Base-by-base conservation (phyloP, 2,329 filamentous ascomycete genomes). In the Fusarium redolens region DNA sequence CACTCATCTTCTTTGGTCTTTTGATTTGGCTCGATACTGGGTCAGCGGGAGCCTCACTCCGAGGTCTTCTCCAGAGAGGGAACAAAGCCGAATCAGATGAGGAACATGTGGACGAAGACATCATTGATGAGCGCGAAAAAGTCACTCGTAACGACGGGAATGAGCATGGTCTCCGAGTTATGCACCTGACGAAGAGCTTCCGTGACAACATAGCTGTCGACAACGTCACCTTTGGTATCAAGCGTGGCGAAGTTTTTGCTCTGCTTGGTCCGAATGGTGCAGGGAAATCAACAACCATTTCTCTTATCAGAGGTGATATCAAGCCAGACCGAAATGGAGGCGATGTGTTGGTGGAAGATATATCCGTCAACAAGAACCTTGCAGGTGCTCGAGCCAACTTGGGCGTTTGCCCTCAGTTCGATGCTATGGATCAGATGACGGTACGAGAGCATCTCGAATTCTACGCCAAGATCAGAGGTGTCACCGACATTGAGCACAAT, bases 361-460 rank as follows among this genome's bases (percentile, higher is more conserved):
- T 91, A 11, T 94, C 93, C 10, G 92, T 97, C 52, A 90, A 89
- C n/a, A 88, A 87, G 58, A 88, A 92, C 70, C 90, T 94, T 17
- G 90, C 93, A 2, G 86, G 88, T 4, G 95, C 95, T 6, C 89
- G 95, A 55, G 86, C 89, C 4, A 89, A 94, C 75, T 88, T 98
- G 0, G 96, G 96, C n/a, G 95, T 98, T 0, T 98, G 95, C 77
- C 95, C 96, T 0, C 95, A 95, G 80, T 92, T 93, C 74, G 92
- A 95, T 78, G 95, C 95, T 13, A 92, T 97, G 84, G 96, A 98
- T 81, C 88, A 92, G 59, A 95, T 98, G 93, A 97, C 95, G 0
- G 94, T 97, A 0, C 84, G 90, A 4, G 95, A 98, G 79, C 95
- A 97, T 77, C 86, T 98, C 5, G 85, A 88, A 55, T 97, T 98